A percentile compares a stretch with the other conserved stretches of the same genome.
phyloP scores from a whole-genome alignment of 1,284 basidiomycete species.

The Chalciporus sp. region DNA sequence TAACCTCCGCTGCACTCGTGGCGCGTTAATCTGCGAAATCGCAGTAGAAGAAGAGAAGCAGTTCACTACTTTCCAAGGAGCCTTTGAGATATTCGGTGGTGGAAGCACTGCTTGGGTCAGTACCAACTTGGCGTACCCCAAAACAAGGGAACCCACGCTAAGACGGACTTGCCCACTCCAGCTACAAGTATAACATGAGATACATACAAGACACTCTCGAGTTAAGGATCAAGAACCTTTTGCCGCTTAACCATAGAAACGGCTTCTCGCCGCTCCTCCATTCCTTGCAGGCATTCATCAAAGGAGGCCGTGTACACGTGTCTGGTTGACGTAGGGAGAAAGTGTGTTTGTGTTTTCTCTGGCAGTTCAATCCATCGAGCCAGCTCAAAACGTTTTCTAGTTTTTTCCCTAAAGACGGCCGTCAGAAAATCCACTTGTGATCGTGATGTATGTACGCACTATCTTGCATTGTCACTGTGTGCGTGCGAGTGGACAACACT shows the following conservation, averaged over 20 bases:
- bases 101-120: not conserved
- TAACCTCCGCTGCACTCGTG: not conserved
- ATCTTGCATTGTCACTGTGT: not conserved
- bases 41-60: conserved; percentile 9
- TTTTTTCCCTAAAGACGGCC: not conserved
- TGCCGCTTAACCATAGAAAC: conserved; percentile 11
- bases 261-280: not conserved
- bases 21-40: conserved; percentile 4
- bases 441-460: not conserved
- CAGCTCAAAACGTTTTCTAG: not conserved
- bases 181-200: not conserved
- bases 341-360: not conserved
- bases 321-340: not conserved
- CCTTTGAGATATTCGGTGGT: not conserved
- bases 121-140: not conserved
- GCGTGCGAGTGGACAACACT: not conserved
- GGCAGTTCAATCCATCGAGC: not conserved
- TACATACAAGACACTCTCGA: not conserved
- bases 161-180: not conserved
- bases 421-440: not conserved
- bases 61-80: not conserved
- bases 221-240: not conserved
- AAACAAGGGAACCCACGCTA: not conserved
- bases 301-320: conserved; percentile 6
- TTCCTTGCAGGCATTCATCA: not conserved